phyloP scores from a whole-genome alignment of 2,329 filamentous ascomycete genomes.

The Celoporthe dispersa region DNA sequence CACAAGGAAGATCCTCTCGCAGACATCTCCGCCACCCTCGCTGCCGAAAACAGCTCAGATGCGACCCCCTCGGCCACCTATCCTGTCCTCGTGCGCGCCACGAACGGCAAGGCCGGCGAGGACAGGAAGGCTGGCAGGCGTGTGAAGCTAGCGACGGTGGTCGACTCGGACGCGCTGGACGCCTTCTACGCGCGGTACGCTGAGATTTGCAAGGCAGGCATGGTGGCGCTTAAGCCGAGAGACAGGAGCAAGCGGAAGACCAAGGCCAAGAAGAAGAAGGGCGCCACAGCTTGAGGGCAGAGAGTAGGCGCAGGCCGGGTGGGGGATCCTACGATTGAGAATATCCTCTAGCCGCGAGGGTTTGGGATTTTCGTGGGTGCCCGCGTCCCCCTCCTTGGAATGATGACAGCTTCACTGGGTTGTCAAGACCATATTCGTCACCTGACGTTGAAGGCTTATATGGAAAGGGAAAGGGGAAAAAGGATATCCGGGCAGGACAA shows the following conservation, averaged over 20 bases:
- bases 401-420: not conserved
- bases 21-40: conserved; percentile 62
- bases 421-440: not conserved
- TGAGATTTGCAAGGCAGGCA: conserved; percentile 87
- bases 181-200: conserved; percentile 84
- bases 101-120: conserved; percentile 73
- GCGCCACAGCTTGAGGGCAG: conserved; percentile 30
- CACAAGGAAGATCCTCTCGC: conserved; percentile 57
- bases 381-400: not conserved
- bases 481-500: not conserved
- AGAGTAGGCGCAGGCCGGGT: no score
- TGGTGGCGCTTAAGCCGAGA: conserved; percentile 88
- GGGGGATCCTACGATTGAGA: not conserved
- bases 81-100: conserved; percentile 81
- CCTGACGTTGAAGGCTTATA: not conserved
- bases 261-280: conserved; percentile 65
- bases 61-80: conserved; percentile 38
- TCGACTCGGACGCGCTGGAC: conserved; percentile 76
- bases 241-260: conserved; percentile 83
- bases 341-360: not conserved
- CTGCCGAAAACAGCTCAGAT: conserved; percentile 35
- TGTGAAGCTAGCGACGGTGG: conserved; percentile 81
- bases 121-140: conserved; percentile 55
- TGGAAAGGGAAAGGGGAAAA: not conserved
- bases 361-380: not conserved